Percentiles rank a stretch among this genome's conserved stretches.
Evolutionary conservation across 2,329 filamentous ascomycete species (phyloP).

Genomic region (Fusarium irregulare): DNA sequence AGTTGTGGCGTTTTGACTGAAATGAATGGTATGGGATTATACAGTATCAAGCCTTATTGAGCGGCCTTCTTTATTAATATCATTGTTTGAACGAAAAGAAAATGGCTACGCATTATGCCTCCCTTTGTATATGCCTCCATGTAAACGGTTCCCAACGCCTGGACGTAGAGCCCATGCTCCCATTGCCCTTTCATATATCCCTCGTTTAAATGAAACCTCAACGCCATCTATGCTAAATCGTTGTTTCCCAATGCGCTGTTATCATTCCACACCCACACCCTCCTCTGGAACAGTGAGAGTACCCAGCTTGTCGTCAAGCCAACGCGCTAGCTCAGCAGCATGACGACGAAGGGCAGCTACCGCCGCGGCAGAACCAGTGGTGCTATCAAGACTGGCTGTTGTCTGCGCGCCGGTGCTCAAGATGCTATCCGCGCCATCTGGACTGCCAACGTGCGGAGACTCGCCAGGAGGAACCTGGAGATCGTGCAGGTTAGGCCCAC

Average conservation of each 20-base stretch:
- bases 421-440: conserved; percentile 61
- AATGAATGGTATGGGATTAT: conserved; percentile 14
- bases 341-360: conserved; percentile 66
- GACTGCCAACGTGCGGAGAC: conserved; percentile 52
- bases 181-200: conserved; percentile 19
- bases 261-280: conserved; percentile 54
- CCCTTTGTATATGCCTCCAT: conserved; percentile 35
- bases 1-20: conserved; percentile 24
- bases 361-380: conserved; percentile 57
- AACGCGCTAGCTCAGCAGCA: conserved; percentile 68
- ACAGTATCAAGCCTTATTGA: conserved; percentile 16
- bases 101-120: conserved; percentile 13
- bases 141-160: conserved; percentile 42
- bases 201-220: conserved; percentile 26
- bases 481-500: conserved; percentile 31
- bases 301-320: conserved; percentile 70
- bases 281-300: conserved; percentile 65
- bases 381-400: conserved; percentile 54
- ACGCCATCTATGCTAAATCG: conserved; percentile 42
- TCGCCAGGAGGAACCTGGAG: conserved; percentile 46
- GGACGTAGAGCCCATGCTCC: conserved; percentile 19
- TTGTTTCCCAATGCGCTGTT: conserved; percentile 12
- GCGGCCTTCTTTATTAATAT: conserved; percentile 36
- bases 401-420: conserved; percentile 59
- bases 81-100: conserved; percentile 13